Base-by-base conservation (phyloP, 495 filamentous ascomycete species). In the Hypoxylon fragiforme region DNA sequence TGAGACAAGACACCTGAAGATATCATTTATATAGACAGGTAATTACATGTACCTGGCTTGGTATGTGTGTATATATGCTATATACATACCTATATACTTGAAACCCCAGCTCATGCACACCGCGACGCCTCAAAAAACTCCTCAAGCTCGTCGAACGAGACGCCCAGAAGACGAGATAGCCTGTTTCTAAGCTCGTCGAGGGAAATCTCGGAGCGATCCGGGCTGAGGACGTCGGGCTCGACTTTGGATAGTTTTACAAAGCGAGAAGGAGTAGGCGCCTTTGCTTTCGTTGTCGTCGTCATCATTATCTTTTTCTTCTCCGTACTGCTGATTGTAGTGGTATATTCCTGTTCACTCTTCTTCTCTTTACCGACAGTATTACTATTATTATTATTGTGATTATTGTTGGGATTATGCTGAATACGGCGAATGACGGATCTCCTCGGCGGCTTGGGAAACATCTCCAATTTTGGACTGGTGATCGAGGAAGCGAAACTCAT, bases 141-240 rank as follows among this genome's bases (percentile, higher is more conserved):
- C 38, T 68, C 62, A 7, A 67, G 31, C 15, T 65, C 58, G 32
- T 58, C 44, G 16, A 65, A 26, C 19, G 62, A 68, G 9, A 68
- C 54, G 2, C 62, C 65, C 7, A 68, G 32, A 20, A 67, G 55
- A 9, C 31, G 37, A 15, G 65, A 65, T 5, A 68, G 46, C 34
- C 65, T 40, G 22, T 37, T 55, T 20, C 57, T 44, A 9, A 65
- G 47, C 39, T 68, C 65, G n/a, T 68, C 62, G 1, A 65, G 28
- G 14, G 62, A 68, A 28, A 65, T 65, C 51, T 67, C 64, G 8
- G 54, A 28, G 7, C 34, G 31, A 31, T 47, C 50, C 14, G 50
- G 49, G 15, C 52, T 36, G 3, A 31, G 26, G 5, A 44, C 26
- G 4, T 34, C 12, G 31, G 31, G 14, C 32, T 44, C 15, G 26